Conservation (phyloP, 352 stramenopile genomes). For the Blastocystis sp. region DNA sequence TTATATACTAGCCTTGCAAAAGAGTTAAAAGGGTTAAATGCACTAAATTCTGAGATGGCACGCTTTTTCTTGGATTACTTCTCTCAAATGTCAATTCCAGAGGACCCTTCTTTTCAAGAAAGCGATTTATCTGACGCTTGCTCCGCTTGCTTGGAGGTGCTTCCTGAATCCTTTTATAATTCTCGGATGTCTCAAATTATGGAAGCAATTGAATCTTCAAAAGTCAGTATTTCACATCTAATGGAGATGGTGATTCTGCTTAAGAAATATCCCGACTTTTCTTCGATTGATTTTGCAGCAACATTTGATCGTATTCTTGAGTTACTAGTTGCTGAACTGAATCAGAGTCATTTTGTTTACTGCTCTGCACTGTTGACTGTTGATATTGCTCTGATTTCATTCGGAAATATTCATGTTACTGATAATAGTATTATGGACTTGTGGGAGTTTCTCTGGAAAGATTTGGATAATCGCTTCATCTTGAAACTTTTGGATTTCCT, state of each 20-base stretch:
- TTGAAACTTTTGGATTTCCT: not conserved
- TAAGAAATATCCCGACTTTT: not conserved
- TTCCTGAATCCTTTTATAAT: not conserved
- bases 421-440: not conserved
- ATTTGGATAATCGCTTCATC: not conserved
- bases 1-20: not conserved
- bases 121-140: not conserved
- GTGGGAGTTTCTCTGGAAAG: not conserved
- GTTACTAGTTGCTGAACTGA: not conserved
- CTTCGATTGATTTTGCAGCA: not conserved
- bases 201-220: not conserved
- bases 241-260: not conserved
- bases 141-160: not conserved
- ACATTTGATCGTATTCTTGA: not conserved
- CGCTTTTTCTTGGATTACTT: not conserved
- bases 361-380: not conserved
- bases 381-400: not conserved
- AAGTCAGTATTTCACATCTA: not conserved
- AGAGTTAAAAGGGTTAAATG: not conserved
- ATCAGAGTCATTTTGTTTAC: not conserved
- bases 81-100: not conserved
- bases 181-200: not conserved
- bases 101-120: not conserved
- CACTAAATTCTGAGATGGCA: not conserved
- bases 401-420: not conserved